Base-by-base conservation (phyloP, 495 filamentous ascomycete genomes). In the Lindgomyces ingoldianus region DNA sequence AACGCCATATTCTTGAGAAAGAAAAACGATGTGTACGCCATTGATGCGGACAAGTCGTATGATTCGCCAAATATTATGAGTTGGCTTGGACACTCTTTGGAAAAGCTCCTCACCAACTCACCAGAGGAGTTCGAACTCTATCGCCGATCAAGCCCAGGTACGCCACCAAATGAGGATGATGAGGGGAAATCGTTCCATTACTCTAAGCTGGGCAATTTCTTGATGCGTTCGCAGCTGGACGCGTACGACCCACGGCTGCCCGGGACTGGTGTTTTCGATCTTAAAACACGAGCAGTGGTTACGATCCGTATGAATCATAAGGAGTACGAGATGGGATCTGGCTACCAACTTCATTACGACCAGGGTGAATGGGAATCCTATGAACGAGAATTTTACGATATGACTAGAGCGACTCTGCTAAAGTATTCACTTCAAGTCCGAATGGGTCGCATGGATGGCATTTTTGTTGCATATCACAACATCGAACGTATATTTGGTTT, bases 381-480 rank as follows among this genome's bases (percentile, higher is more conserved):
- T 74, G 94, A 99, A 71, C 87, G 93, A 46, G 95, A 99, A 73
- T 96, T 91, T 75, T 95, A 86, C 72, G 94, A 99, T 72, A 96
- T 98, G 93, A 93, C 96, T 59, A 84, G 94, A 30, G 83, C 91
- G 1, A 93, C 93, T 6, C 96, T 99, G 79, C 78, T 99, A 59
- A 98, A 98, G 70, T 99, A 99, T 73, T 96, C 92, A 4, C 80
- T 99, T 24, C 94, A 99, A 74, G 94, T 93, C 33, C 87, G 94
- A 22, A 91, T 98, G 81, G 94, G 94, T 26, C 86, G 95, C 21
- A 99, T 99, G 94, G 93, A 98, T 66, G 94, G 94, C 52, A 97
- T 98, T 51, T 98, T 97, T 68, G 90, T 97, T n/a, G 95, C 95
- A 12, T 98, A 86, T 74, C 94, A 99, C 77, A 99, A 99, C 70